A percentile compares a stretch with the other conserved stretches of the same genome.
Conservation (phyloP, 345 rosid species). For the Microcos paniculata region DNA sequence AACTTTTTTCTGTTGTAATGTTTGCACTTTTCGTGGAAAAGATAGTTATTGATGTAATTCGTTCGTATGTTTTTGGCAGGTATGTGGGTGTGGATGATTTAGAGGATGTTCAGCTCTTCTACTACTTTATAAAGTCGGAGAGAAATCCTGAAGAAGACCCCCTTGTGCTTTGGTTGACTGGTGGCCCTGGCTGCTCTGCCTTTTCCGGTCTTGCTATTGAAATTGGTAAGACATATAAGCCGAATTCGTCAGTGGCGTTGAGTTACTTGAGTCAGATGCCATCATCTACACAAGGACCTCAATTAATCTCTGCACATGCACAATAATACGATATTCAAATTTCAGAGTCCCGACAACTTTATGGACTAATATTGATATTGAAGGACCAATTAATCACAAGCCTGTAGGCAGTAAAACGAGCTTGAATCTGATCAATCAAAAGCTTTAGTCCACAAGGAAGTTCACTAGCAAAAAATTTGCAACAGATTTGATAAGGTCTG, state of each 20-base stretch:
- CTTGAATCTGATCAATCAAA: no score
- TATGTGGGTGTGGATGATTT: constrained; percentile 57
- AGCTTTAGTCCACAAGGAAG: background rate
- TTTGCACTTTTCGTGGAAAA: background rate
- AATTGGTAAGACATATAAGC: constrained; percentile 50
- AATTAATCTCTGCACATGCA: no score
- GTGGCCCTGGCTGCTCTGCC: constrained; percentile 76
- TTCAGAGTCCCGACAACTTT: background rate
- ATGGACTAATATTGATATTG: background rate
- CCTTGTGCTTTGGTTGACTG: constrained; percentile 71
- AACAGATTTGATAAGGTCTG: no score
- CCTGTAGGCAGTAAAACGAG: no score
- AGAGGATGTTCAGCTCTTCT: constrained; percentile 51
- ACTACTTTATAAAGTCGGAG: constrained; percentile 63
- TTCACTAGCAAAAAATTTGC: background rate
- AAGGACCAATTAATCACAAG: background rate
- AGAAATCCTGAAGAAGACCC: constrained; percentile 50
- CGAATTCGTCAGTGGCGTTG: background rate
- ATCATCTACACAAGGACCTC: no score
- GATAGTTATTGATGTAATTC: background rate
- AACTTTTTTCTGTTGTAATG: background rate
- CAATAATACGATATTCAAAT: no score
- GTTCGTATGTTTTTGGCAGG: constrained; percentile 22
- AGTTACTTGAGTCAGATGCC: background rate
- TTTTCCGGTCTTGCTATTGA: constrained; percentile 43